Evolutionary conservation across 2,329 filamentous ascomycete genomes (phyloP).

Genomic region (Phialocephala subalpina): DNA sequence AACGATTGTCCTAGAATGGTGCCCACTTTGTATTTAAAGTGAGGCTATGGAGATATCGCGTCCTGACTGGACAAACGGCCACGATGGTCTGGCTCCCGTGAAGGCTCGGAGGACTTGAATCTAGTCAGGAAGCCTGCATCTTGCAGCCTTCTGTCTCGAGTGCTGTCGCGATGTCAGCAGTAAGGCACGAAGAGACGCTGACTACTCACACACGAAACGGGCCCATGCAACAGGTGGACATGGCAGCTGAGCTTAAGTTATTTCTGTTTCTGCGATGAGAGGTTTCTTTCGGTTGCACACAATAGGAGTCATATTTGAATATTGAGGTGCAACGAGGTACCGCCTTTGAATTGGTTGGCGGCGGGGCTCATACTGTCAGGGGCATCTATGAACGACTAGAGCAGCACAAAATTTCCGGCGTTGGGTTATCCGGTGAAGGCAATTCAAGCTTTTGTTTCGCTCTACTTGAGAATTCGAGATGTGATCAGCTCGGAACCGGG

Average conservation of each 20-base stretch:
- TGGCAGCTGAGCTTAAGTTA: background rate
- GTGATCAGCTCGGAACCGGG: background rate
- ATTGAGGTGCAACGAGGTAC: background rate
- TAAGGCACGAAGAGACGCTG: background rate
- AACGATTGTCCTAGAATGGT: background rate
- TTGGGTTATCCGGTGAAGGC: background rate
- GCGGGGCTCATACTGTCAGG: background rate
- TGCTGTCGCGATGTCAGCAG: background rate
- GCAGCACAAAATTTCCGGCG: background rate
- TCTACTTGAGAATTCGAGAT: background rate
- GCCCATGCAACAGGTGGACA: background rate
- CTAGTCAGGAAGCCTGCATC: too few relatives aligned
- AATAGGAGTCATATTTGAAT: background rate
- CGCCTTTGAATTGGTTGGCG: background rate
- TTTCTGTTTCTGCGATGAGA: background rate
- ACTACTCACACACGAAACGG: background rate
- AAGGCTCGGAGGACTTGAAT: background rate
- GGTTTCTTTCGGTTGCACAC: background rate
- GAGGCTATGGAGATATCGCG: background rate
- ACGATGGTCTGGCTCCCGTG: background rate
- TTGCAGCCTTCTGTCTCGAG: background rate
- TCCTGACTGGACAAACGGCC: background rate
- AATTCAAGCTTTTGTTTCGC: background rate
- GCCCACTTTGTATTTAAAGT: background rate
- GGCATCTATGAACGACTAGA: background rate